Evolutionary conservation across 371 early-diverging fungal genomes (phyloP).

Genomic region (Haplosporangium sp.): DNA sequence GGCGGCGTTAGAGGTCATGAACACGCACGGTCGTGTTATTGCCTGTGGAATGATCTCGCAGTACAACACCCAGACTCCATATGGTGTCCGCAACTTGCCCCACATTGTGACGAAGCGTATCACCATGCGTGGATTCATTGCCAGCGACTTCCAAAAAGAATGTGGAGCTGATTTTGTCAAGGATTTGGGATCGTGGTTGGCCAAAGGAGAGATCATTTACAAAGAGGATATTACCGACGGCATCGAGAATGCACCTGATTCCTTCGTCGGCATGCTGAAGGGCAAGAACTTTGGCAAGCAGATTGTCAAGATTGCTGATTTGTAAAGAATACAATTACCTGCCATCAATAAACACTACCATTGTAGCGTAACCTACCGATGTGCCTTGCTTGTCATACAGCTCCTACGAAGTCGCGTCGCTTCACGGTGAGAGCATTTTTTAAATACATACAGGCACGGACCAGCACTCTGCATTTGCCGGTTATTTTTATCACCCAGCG

Average conservation of each 20-base stretch:
- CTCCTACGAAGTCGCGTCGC: too few species aligned
- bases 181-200: conserved; percentile 60
- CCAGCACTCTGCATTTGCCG: too few species aligned
- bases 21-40: conserved; percentile 63
- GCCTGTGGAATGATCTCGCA: conserved; percentile 73
- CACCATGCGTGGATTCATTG: conserved; percentile 69
- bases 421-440: too few species aligned
- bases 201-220: conserved; percentile 65
- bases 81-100: conserved; percentile 62
- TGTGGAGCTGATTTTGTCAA: conserved; percentile 57
- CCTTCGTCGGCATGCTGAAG: conserved; percentile 68
- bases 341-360: not conserved
- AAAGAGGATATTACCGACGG: conserved; percentile 65
- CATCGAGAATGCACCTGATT: conserved; percentile 69
- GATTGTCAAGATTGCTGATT: conserved; percentile 64
- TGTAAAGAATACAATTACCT: conserved; percentile 7
- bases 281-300: conserved; percentile 80
- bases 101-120: conserved; percentile 62
- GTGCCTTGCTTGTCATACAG: too few species aligned
- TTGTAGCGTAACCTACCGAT: not conserved
- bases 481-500: too few species aligned
- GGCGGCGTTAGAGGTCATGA: conserved; percentile 62
- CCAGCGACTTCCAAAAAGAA: conserved; percentile 55
- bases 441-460: too few species aligned
- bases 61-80: conserved; percentile 66